phyloP scores from a whole-genome alignment of 2,329 filamentous ascomycete genomes.

The Verticillium nubilum region DNA sequence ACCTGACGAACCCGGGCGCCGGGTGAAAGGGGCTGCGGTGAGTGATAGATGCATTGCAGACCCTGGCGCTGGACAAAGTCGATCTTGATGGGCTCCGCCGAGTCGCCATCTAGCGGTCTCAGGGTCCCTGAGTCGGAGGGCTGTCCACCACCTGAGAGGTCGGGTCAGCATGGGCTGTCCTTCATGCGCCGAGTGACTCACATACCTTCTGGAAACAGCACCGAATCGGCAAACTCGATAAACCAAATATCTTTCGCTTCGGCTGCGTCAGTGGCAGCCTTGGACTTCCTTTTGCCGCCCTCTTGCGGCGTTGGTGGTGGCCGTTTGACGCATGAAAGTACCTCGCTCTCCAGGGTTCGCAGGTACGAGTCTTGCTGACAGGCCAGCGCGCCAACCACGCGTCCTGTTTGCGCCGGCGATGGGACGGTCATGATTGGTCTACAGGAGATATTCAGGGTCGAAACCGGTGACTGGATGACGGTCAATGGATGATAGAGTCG shows the following conservation, averaged over 20 bases:
- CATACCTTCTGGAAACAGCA: slow-evolving; percentile 23
- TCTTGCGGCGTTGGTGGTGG: slow-evolving; percentile 6
- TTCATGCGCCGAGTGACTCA: neutral
- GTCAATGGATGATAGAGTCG: neutral
- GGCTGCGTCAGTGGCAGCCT: neutral
- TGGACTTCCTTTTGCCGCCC: slow-evolving; percentile 14
- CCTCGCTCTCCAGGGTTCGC: slow-evolving; percentile 16
- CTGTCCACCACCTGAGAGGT: slow-evolving; percentile 20
- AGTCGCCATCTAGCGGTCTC: neutral
- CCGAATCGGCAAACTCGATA: slow-evolving; percentile 23
- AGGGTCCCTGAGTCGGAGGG: slow-evolving; percentile 23
- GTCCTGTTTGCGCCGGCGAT: neutral
- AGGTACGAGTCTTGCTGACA: slow-evolving; percentile 22
- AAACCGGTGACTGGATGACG: neutral
- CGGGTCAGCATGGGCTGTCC: neutral
- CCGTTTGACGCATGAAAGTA: slow-evolving; percentile 20
- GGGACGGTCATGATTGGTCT: neutral
- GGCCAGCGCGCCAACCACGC: slow-evolving; percentile 19
- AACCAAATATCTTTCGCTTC: slow-evolving; percentile 17
- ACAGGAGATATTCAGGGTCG: neutral
- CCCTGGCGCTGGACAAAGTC: slow-evolving; percentile 20
- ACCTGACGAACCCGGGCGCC: slow-evolving; percentile 18
- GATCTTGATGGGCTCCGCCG: slow-evolving; percentile 12
- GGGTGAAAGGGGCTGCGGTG: slow-evolving; percentile 10
- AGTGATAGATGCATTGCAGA: slow-evolving; percentile 17